Evolutionary conservation across 192 early-diverging fungal genomes (phyloP).

Genomic region (Fimicolochytrium jonesii): DNA sequence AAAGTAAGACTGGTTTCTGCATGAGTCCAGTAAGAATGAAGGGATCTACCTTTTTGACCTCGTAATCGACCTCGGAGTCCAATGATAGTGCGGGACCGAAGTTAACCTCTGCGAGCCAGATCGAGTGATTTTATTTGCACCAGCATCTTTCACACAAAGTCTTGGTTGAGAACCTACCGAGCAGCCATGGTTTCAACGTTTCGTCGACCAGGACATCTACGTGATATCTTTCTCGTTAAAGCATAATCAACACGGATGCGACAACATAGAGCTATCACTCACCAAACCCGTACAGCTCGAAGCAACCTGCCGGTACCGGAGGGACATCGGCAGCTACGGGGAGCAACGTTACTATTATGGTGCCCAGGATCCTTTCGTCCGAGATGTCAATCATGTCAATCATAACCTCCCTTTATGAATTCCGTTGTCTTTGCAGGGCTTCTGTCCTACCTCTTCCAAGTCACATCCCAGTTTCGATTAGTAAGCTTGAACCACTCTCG

Average conservation of each 20-base stretch:
- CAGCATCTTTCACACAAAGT: no score
- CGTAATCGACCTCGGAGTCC: conserved; percentile 37
- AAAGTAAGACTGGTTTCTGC: neutral
- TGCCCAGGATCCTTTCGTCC: conserved; percentile 28
- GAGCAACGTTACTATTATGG: conserved; percentile 36
- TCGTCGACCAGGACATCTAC: conserved; percentile 43
- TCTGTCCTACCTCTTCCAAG: conserved; percentile 26
- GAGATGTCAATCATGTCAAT: neutral
- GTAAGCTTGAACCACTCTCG: conserved; percentile 18
- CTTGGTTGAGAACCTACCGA: conserved; percentile 29
- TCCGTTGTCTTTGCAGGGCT: no score
- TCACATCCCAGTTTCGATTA: conserved; percentile 14
- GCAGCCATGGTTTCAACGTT: conserved; percentile 38
- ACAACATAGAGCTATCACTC: neutral
- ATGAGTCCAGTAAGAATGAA: neutral
- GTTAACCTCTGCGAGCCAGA: conserved; percentile 45
- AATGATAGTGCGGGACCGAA: conserved; percentile 44
- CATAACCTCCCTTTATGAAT: no score
- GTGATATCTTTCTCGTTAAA: neutral
- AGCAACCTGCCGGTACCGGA: conserved; percentile 24
- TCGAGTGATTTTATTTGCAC: no score
- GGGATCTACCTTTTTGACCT: conserved; percentile 36
- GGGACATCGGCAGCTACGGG: conserved; percentile 31
- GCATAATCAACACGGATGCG: neutral
- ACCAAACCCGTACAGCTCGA: conserved; percentile 52